Base-by-base conservation (phyloP, 352 stramenopile species). In the Phytophthora tubulina region DNA sequence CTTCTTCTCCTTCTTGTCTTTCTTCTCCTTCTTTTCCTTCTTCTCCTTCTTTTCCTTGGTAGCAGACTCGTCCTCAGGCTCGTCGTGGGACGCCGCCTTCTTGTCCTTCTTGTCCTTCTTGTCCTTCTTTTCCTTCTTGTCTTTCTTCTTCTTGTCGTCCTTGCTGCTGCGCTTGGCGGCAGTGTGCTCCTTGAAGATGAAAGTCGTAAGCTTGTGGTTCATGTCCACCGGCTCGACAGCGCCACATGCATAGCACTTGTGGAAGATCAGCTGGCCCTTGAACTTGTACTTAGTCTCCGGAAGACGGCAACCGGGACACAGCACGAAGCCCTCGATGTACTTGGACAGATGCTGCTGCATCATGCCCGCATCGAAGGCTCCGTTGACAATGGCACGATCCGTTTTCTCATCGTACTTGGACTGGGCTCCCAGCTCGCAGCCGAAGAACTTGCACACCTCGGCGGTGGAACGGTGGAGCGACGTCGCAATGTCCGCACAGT, bases 271-370 rank as follows among this genome's bases (percentile, higher is more conserved):
- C 75, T 94, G 85, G 46, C 91, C 92, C 88, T 99, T 99, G 76
- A 99, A 99, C 80, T 99, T 99, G 89, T 99, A 99, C 66, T 99
- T 97, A 10, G 97, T 99, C 85, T 99, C 98, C 0, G 98, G 98
- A 17, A 99, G 86, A 58, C 92, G 82, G 85, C 98, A 99, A 49
- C 90, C 87, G 14, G 97, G 97, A 73, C 98, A 99, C 10, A 99
- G 79, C 45, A 99, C 98, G 71, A 99, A 99, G 31, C 89, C 82
- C 61, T 99, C 97, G 79, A 99, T 99, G 88, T 99, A 99, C 78
- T 98, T 98, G 84, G 95, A 93, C 65, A 99, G 79, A 48, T 98
- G 84, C 71, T 98, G 82, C 84, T 99, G 97, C 66, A 99, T 92
- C 65, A 85, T 78, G 62, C 94, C 84, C 44, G 92, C 94, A 15